These are phyloP conservation scores for Solanum appendiculatum DNA, from an alignment of 257 asterid genomes.

Conservation along the genomic window DNA sequence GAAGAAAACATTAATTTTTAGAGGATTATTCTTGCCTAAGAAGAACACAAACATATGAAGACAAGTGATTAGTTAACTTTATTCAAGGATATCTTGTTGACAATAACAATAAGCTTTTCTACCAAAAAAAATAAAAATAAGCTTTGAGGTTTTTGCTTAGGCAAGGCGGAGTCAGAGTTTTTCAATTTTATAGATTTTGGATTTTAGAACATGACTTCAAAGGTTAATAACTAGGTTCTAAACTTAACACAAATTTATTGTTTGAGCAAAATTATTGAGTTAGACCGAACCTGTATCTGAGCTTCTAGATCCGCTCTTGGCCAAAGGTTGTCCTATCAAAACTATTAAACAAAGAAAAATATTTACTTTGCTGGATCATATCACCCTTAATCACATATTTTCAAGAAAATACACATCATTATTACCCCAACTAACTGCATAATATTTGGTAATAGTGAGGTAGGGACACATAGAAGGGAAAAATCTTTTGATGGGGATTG, in stretches of 20 bases:
- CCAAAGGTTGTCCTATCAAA: slow-evolving; percentile 12
- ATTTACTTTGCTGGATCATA: neutral
- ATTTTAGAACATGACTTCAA: neutral
- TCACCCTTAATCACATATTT: neutral
- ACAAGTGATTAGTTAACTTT: slow-evolving; percentile 26
- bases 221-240: neutral
- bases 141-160: slow-evolving; percentile 6
- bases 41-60: slow-evolving; percentile 21
- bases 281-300: neutral
- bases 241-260: neutral
- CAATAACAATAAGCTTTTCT: slow-evolving; percentile 20
- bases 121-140: slow-evolving; percentile 18
- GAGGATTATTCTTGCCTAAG: slow-evolving; percentile 7
- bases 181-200: neutral
- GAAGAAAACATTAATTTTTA: slow-evolving; percentile 2
- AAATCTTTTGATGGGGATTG: neutral
- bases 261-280: neutral
- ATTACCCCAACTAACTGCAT: neutral
- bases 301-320: neutral
- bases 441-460: neutral
- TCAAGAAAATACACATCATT: neutral
- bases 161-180: rapidly evolving
- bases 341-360: slow-evolving; percentile 1
- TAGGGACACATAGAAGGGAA: neutral
- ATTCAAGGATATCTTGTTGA: slow-evolving; percentile 1